These are phyloP conservation scores for Syzygium oleosum DNA, from an alignment of 345 rosid species.

Conservation along the genomic window DNA sequence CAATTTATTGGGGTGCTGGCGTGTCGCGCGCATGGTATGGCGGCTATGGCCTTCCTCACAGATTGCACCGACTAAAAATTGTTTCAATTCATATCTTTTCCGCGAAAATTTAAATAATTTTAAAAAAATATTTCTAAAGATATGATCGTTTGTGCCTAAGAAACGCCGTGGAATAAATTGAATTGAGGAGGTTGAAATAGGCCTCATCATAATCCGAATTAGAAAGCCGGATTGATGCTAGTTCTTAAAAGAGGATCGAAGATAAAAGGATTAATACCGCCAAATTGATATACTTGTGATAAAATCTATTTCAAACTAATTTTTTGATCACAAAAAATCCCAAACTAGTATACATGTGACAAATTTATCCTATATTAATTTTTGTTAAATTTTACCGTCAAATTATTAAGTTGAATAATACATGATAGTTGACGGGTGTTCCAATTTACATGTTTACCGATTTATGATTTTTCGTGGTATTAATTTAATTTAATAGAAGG, in stretches of 20 bases:
- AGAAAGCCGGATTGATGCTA: fast-evolving
- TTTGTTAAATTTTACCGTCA: no score
- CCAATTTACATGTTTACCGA: no score
- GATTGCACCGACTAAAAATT: background rate
- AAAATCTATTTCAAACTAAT: no score
- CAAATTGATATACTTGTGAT: no score
- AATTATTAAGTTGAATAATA: no score
- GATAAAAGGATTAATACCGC: background rate
- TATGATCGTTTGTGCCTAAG: fast-evolving
- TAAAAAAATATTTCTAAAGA: fast-evolving
- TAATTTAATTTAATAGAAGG: no score
- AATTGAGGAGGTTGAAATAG: background rate
- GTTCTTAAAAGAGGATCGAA: background rate
- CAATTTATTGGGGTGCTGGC: background rate
- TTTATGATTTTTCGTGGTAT: no score
- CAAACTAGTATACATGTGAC: no score
- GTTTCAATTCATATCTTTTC: background rate
- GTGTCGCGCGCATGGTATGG: background rate
- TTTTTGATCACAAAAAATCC: no score
- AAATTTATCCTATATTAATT: no score
- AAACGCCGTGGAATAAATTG: fast-evolving
- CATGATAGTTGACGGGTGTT: no score
- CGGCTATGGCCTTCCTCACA: background rate
- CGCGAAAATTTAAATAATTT: fast-evolving
- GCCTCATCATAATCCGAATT: background rate